A percentile compares a stretch with the other conserved stretches of the same genome.
Conservation (phyloP, 2,329 filamentous ascomycete species). For the Lachnellula arida region DNA sequence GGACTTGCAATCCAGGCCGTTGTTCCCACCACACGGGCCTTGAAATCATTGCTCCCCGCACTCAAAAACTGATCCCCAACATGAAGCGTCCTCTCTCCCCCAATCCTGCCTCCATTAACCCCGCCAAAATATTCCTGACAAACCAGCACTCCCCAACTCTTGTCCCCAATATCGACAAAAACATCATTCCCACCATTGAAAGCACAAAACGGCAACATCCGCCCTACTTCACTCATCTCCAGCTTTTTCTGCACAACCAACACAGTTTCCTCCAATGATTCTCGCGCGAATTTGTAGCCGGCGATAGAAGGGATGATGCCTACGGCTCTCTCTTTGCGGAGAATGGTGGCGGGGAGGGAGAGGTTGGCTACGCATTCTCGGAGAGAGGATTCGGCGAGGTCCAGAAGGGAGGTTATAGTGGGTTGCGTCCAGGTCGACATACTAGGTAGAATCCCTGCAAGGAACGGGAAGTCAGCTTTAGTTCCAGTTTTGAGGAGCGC, state of each 20-base stretch:
- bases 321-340: slow-evolving; percentile 85
- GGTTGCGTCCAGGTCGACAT: slow-evolving; percentile 73
- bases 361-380: slow-evolving; percentile 76
- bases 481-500: no score
- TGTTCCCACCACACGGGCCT: slow-evolving; percentile 83
- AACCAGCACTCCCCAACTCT: slow-evolving; percentile 89
- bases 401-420: slow-evolving; percentile 75
- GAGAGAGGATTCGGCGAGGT: slow-evolving; percentile 81
- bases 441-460: slow-evolving; percentile 62
- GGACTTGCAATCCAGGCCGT: slow-evolving; percentile 97
- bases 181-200: slow-evolving; percentile 98
- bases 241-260: slow-evolving; percentile 90
- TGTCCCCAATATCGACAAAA: slow-evolving; percentile 98
- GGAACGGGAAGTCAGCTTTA: no score
- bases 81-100: slow-evolving; percentile 77
- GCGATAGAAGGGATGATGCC: slow-evolving; percentile 66
- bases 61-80: slow-evolving; percentile 96
- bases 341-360: slow-evolving; percentile 70
- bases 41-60: slow-evolving; percentile 95
- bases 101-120: slow-evolving; percentile 41
- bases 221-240: slow-evolving; percentile 69
- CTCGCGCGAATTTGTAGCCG: slow-evolving; percentile 68
- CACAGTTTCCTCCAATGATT: slow-evolving; percentile 93
- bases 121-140: slow-evolving; percentile 86
- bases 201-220: slow-evolving; percentile 80